Percentiles rank a stretch among this genome's conserved stretches.
phyloP scores from a whole-genome alignment of 768 basidiomycete genomes.

The Sarcodon aspratus region DNA sequence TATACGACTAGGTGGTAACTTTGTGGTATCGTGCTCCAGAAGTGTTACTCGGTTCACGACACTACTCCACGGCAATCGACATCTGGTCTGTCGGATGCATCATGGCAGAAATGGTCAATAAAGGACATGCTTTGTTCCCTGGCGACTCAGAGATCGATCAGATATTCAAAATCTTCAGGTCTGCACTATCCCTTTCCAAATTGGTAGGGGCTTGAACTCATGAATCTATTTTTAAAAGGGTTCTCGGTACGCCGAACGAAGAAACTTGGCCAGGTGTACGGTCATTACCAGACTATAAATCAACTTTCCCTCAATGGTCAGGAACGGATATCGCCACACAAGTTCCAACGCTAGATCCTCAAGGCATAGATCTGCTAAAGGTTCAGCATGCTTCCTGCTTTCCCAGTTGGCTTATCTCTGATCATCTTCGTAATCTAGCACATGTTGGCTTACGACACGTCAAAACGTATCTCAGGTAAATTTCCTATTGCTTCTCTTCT shows the following conservation, averaged over 20 bases:
- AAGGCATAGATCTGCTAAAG: conserved; percentile 73
- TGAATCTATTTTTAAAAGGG: conserved; percentile 29
- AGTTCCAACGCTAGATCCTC: conserved; percentile 65
- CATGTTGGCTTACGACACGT: conserved; percentile 72
- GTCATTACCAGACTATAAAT: conserved; percentile 86
- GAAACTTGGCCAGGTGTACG: conserved; percentile 87
- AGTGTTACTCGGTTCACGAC: conserved; percentile 88
- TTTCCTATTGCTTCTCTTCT: conserved; percentile 1
- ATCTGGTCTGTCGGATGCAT: conserved; percentile 99
- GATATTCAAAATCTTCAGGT: conserved; percentile 99
- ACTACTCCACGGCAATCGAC: conserved; percentile 96
- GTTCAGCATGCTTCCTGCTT: conserved; percentile 22
- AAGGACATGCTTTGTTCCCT: conserved; percentile 83
- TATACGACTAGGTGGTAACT: conserved; percentile 73
- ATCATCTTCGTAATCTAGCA: conserved; percentile 8
- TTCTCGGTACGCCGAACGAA: conserved; percentile 91
- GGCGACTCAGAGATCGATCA: conserved; percentile 99
- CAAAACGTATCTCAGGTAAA: conserved; percentile 86
- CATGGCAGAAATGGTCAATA: conserved; percentile 97
- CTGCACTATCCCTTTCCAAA: conserved; percentile 9
- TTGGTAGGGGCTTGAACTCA: not conserved
- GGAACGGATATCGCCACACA: conserved; percentile 53
- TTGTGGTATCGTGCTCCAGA: conserved; percentile 99
- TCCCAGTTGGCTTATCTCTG: no score
- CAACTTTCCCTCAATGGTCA: conserved; percentile 94